Evolutionary conservation across 1,284 basidiomycete species (phyloP).

Genomic region (Microbotryum violaceum): DNA sequence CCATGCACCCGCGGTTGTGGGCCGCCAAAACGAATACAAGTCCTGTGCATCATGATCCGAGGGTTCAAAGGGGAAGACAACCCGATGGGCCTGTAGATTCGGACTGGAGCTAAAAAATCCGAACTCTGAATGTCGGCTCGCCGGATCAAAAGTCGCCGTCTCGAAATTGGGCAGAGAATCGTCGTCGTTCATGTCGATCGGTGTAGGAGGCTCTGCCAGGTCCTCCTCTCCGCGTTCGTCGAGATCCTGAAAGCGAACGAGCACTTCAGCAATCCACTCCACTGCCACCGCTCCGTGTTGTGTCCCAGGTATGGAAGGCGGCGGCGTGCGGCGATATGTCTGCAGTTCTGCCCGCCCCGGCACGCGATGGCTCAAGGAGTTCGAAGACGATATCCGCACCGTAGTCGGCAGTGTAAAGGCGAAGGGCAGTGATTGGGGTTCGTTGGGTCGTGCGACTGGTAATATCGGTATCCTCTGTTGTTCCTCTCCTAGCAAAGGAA

Average conservation of each 20-base stretch:
- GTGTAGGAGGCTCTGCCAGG: background rate
- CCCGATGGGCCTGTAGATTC: background rate
- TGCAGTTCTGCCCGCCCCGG: background rate
- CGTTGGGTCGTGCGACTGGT: background rate
- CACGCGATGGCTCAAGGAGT: background rate
- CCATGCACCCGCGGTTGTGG: background rate
- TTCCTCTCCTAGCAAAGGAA: conserved; percentile 1
- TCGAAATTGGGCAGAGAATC: background rate
- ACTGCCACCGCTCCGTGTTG: background rate
- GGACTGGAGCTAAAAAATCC: conserved; percentile 1
- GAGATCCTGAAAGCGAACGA: background rate
- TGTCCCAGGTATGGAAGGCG: background rate
- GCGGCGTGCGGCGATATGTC: background rate
- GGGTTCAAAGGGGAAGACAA: conserved; percentile 6
- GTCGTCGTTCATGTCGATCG: background rate
- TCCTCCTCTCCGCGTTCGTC: background rate
- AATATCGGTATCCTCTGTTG: too few relatives aligned
- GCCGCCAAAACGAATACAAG: conserved; percentile 5
- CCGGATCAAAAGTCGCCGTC: background rate
- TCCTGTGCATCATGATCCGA: conserved; percentile 5
- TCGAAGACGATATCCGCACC: background rate
- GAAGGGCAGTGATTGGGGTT: background rate
- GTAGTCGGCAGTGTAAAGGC: background rate
- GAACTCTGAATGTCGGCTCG: background rate
- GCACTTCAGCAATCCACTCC: background rate